These are phyloP conservation scores for Cutaneotrichosporon spelunceum DNA, from an alignment of 1,284 basidiomycete species.

Conservation along the genomic window DNA sequence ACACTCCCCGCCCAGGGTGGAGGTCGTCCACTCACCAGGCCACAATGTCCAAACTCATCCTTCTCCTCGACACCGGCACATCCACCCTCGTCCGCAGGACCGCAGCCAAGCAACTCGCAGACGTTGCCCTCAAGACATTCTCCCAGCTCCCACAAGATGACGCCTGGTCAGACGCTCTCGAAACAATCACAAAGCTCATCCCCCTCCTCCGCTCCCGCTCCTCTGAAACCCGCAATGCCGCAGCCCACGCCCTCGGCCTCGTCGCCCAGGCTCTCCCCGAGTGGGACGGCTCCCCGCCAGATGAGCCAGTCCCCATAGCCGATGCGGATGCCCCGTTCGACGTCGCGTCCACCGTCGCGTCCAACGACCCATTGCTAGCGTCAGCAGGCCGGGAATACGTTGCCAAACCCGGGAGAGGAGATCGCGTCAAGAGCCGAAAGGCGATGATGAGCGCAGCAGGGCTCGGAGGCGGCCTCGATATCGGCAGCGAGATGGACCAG, in stretches of 20 bases:
- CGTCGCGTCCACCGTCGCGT: conserved; percentile 24
- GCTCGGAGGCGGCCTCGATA: conserved; percentile 41
- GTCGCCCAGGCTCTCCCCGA: conserved; percentile 31
- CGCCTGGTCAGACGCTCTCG: conserved; percentile 50
- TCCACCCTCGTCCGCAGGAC: conserved; percentile 48
- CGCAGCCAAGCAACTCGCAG: conserved; percentile 50
- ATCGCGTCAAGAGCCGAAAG: conserved; percentile 43
- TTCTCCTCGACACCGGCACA: conserved; percentile 51
- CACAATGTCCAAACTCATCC: conserved; percentile 44
- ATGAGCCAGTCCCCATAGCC: conserved; percentile 21
- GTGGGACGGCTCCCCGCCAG: conserved; percentile 12
- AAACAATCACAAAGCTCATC: conserved; percentile 45
- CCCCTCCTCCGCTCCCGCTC: conserved; percentile 46
- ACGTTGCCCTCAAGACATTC: conserved; percentile 46
- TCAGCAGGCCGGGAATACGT: conserved; percentile 48
- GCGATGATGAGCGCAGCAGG: conserved; percentile 49
- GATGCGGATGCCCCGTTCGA: conserved; percentile 27
- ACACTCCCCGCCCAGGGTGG: conserved; percentile 1
- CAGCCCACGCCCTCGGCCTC: conserved; percentile 45
- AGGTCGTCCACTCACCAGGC: conserved; percentile 8
- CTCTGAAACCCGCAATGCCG: conserved; percentile 50
- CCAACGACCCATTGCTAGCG: conserved; percentile 35
- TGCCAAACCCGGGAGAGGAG: conserved; percentile 37
- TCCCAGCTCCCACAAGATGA: conserved; percentile 33
- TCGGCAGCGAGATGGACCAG: conserved; percentile 44